These are phyloP conservation scores for Durio zibethinus DNA, from an alignment of 345 rosid genomes.

Conservation along the genomic window DNA sequence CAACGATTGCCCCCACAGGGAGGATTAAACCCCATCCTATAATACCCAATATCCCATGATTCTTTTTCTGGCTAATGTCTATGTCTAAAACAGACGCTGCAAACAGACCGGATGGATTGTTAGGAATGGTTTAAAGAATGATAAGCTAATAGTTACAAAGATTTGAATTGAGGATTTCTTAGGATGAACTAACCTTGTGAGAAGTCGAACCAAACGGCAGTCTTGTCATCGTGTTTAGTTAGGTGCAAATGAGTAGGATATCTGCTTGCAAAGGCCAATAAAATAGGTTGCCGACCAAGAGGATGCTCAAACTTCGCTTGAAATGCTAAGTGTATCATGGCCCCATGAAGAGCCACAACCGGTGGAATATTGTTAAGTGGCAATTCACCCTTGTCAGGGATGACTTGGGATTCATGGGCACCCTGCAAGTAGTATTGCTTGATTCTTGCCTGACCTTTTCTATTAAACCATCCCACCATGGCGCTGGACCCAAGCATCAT, in stretches of 20 bases:
- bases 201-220: conserved; percentile 65
- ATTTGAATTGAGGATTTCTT: background rate
- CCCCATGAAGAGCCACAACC: conserved; percentile 62
- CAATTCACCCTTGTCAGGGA: conserved; percentile 69
- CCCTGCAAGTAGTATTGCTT: conserved; percentile 81
- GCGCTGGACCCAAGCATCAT: conserved; percentile 90
- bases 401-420: conserved; percentile 48
- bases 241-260: conserved; percentile 53
- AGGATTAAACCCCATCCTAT: conserved; percentile 78
- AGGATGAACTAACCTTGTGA: conserved; percentile 43
- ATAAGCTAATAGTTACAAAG: background rate
- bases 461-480: conserved; percentile 82
- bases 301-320: conserved; percentile 55
- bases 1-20: conserved; percentile 71
- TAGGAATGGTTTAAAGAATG: background rate
- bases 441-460: conserved; percentile 67
- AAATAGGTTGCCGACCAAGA: conserved; percentile 53
- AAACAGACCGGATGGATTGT: background rate
- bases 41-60: conserved; percentile 67
- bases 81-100: conserved; percentile 31
- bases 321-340: conserved; percentile 76
- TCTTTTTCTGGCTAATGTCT: conserved; percentile 49
- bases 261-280: conserved; percentile 62
- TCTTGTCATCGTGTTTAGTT: conserved; percentile 63
- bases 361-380: conserved; percentile 67